Percentiles rank a stretch among this genome's conserved stretches.
phyloP scores from a whole-genome alignment of 768 basidiomycete genomes.

The Leucosporidium yakuticum region DNA sequence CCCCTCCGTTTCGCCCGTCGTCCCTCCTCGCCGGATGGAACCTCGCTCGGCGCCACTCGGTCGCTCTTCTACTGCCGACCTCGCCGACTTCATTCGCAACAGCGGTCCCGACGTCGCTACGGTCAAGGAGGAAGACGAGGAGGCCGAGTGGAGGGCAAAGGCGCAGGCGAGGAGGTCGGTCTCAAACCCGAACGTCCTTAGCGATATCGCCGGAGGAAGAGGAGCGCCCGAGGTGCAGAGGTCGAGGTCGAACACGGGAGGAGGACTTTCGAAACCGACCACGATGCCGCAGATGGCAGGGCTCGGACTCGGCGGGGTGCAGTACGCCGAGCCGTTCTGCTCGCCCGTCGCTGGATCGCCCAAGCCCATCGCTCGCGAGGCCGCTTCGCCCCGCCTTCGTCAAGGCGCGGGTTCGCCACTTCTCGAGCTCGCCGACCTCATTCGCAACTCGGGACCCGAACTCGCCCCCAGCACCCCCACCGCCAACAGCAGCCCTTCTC shows the following conservation, averaged over 20 bases:
- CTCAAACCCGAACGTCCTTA: not conserved
- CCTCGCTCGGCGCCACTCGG: constrained; percentile 1
- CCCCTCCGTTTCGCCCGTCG: not conserved
- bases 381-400: not conserved
- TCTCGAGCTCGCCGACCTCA: constrained; percentile 11
- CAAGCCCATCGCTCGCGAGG: not conserved
- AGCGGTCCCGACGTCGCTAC: constrained; percentile 8
- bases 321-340: not conserved
- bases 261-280: too few relatives aligned
- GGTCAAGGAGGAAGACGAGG: too few relatives aligned
- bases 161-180: not conserved
- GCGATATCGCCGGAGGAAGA: too few relatives aligned
- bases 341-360: not conserved
- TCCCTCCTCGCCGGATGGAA: constrained; percentile 2
- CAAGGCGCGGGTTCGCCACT: not conserved
- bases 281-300: constrained; percentile 1
- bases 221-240: too few relatives aligned
- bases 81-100: constrained; percentile 25
- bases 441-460: constrained; percentile 8
- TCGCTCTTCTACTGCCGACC: constrained; percentile 7
- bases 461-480: not conserved
- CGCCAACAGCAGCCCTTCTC: not conserved
- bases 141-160: not conserved
- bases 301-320: not conserved
- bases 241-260: too few relatives aligned